Base-by-base conservation (phyloP, 2,329 filamentous ascomycete species). In the Curvularia sp. region DNA sequence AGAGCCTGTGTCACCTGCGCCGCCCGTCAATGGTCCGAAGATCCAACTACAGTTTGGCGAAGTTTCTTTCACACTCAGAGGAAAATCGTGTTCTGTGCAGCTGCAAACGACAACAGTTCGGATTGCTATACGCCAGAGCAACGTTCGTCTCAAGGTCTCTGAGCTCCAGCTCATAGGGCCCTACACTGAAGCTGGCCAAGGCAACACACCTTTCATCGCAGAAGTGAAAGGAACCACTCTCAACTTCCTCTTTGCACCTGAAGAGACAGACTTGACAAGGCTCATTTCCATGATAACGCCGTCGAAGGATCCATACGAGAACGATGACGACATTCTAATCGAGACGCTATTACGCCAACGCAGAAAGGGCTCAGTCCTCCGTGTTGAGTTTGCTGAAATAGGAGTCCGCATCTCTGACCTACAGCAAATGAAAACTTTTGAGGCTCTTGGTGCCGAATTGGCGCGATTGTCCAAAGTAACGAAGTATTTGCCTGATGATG, bases 401-500 rank as follows among this genome's bases (percentile, higher is more conserved):
- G 86, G 87, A 49, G 79, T 89, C 21, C 81, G 84, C 3, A 79
- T 95, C 15, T 81, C 82, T 7, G 86, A 88, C 60, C 77, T 92
- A 38, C 80, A 85, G 10, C 86, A 89, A 64, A 79, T 97, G 15
- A 81, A 85, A 9, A 85, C 86, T 41, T 81, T 99, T 13, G 86
- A 89, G 7, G 83, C 84, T 10, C 83, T 99, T 8, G 89, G 86
- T 0, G 88, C 91, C 63, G 95, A 99, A 69, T 75, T 98, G 48
- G 84, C 89, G 5, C 92, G 90, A 65, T 81, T 99, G 5, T 91
- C 93, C 0, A 93, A 88, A 0, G 92, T 99, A 25, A 86, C 94
- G 6, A 98, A 97, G 73, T 98, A 98, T 74, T 83, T 99, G 2
- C 94, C 95, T 0, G 94, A 99, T 67, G 95, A 99, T 76, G 94